Evolutionary conservation across 1,139 yeast species (phyloP).

Genomic region (Nadsonia commutata): DNA sequence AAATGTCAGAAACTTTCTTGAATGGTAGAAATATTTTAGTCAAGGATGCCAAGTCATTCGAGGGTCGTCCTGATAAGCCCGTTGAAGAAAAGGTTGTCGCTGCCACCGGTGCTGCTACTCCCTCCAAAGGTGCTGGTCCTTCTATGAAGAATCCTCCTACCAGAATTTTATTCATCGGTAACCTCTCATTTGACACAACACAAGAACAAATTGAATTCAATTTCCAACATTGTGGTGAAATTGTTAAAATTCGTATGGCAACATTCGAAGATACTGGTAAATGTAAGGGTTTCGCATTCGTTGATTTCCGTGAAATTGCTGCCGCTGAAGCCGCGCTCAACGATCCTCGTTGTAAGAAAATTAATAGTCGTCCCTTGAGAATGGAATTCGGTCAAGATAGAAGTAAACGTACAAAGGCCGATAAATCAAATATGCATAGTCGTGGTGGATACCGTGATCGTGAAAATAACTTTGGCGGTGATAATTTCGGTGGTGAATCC

Average conservation of each 20-base stretch:
- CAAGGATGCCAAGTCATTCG: slow-evolving; percentile 66
- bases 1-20: slow-evolving; percentile 52
- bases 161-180: slow-evolving; percentile 81
- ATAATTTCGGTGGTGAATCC: slow-evolving; percentile 5
- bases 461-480: slow-evolving; percentile 11
- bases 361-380: slow-evolving; percentile 64
- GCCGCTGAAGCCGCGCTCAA: slow-evolving; percentile 76
- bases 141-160: slow-evolving; percentile 65
- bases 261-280: slow-evolving; percentile 92
- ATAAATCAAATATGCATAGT: slow-evolving; percentile 18
- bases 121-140: slow-evolving; percentile 20
- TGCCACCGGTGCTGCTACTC: slow-evolving; percentile 9
- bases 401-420: slow-evolving; percentile 53
- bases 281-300: slow-evolving; percentile 91
- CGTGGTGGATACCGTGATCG: not conserved
- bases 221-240: slow-evolving; percentile 68
- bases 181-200: slow-evolving; percentile 85
- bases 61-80: slow-evolving; percentile 76
- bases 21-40: slow-evolving; percentile 80
- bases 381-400: slow-evolving; percentile 94
- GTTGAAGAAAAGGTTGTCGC: slow-evolving; percentile 19
- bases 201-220: slow-evolving; percentile 63
- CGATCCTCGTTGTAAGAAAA: slow-evolving; percentile 50
- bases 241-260: slow-evolving; percentile 77
- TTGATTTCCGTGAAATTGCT: slow-evolving; percentile 67